A percentile compares a stretch with the other conserved stretches of the same genome.
These are phyloP conservation scores for Aspergillus tanneri DNA, from an alignment of 2,329 filamentous ascomycete species.

Conservation along the genomic window DNA sequence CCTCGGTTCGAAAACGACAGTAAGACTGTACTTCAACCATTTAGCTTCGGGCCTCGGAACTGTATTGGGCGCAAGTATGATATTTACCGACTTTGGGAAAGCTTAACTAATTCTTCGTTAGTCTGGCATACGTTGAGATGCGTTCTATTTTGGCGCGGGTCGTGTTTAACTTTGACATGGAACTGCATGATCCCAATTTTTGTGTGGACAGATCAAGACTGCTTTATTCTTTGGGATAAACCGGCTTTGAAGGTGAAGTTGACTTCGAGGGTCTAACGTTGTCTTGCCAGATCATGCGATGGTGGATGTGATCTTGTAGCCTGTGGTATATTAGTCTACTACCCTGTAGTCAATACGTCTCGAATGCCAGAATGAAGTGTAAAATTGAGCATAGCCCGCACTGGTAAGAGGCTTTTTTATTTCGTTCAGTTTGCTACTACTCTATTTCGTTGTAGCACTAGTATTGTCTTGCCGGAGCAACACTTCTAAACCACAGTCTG, in stretches of 20 bases:
- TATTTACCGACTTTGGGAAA: too few relatives aligned
- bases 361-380: too few relatives aligned
- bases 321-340: too few relatives aligned
- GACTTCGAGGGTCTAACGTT: background rate
- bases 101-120: constrained; percentile 18
- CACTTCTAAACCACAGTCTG: too few relatives aligned
- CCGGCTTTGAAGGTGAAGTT: background rate
- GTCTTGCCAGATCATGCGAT: too few relatives aligned
- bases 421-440: too few relatives aligned
- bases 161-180: constrained; percentile 52
- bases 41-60: constrained; percentile 51
- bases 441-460: too few relatives aligned
- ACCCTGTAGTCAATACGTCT: too few relatives aligned
- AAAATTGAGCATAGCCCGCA: too few relatives aligned
- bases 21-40: constrained; percentile 49
- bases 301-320: too few relatives aligned
- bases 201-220: constrained; percentile 43
- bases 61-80: constrained; percentile 53
- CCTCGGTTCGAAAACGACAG: constrained; percentile 44
- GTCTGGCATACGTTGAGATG: constrained; percentile 54
- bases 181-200: constrained; percentile 39
- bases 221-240: constrained; percentile 47
- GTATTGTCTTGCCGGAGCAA: too few relatives aligned
- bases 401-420: too few relatives aligned
- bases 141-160: constrained; percentile 50